These are phyloP conservation scores for Boletellus emodensis DNA, from an alignment of 768 basidiomycete genomes.

Conservation along the genomic window DNA sequence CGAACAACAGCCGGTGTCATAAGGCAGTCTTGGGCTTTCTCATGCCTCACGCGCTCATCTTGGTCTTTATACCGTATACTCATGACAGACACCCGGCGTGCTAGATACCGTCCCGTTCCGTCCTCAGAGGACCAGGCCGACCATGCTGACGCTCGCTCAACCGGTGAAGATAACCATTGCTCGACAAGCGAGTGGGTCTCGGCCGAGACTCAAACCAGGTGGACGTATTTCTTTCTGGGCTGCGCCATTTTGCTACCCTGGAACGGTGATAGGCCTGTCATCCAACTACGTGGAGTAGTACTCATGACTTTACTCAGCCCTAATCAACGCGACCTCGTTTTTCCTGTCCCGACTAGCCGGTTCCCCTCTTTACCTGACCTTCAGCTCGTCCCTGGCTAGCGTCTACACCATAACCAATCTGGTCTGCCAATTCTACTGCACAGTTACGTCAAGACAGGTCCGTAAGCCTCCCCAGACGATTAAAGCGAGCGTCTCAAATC, in stretches of 20 bases:
- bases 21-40: not conserved
- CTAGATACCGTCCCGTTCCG: conserved; percentile 19
- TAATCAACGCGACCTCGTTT: conserved; percentile 84
- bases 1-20: too few species aligned
- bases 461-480: conserved; percentile 18
- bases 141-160: not conserved
- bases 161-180: conserved; percentile 8
- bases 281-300: not conserved
- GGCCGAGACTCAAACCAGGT: conserved; percentile 45
- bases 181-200: conserved; percentile 23
- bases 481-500: not conserved
- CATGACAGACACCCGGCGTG: conserved; percentile 7
- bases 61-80: too few species aligned
- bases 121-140: conserved; percentile 14
- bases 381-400: conserved; percentile 64
- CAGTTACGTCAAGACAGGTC: conserved; percentile 63
- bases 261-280: conserved; percentile 61
- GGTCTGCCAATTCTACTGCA: conserved; percentile 69
- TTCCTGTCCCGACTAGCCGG: conserved; percentile 66
- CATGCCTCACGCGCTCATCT: not conserved
- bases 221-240: conserved; percentile 72
- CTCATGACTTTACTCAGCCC: conserved; percentile 42
- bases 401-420: conserved; percentile 65
- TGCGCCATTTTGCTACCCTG: conserved; percentile 80
- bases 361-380: conserved; percentile 54